Percentiles rank a stretch among this genome's conserved stretches.
phyloP scores from a whole-genome alignment of 139 green algal species.

The Pedinophyceae sp. region DNA sequence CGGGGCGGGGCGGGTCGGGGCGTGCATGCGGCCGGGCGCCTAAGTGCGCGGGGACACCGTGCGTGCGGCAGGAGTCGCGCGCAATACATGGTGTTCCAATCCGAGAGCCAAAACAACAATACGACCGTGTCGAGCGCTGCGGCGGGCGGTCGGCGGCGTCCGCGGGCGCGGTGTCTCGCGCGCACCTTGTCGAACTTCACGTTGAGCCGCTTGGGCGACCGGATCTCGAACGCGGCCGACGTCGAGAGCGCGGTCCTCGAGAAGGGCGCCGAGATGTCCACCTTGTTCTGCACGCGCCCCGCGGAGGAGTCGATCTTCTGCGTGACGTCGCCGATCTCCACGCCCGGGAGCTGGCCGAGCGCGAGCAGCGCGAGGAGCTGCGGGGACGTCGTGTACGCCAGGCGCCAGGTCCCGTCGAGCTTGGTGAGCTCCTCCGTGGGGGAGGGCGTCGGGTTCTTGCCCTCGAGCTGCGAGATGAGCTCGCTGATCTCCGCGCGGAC shows the following conservation, averaged over 20 bases:
- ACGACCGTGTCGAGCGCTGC: constrained; percentile 7
- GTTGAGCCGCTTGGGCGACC: constrained; percentile 59
- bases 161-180: constrained; percentile 22
- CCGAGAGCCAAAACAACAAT: constrained; percentile 1
- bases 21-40: too few relatives aligned
- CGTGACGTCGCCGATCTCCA: constrained; percentile 67
- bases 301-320: constrained; percentile 54
- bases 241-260: constrained; percentile 33
- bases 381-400: constrained; percentile 77
- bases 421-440: constrained; percentile 34
- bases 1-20: too few relatives aligned
- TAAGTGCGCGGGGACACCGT: too few relatives aligned
- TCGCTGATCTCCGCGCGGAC: constrained; percentile 69
- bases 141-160: constrained; percentile 11
- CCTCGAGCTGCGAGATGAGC: constrained; percentile 83
- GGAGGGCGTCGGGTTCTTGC: constrained; percentile 57
- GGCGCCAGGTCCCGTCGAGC: constrained; percentile 60
- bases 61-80: constrained; percentile 8
- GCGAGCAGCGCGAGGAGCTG: constrained; percentile 67
- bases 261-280: constrained; percentile 39
- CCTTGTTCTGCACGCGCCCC: constrained; percentile 56
- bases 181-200: constrained; percentile 33
- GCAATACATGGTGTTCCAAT: constrained; percentile 9
- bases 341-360: constrained; percentile 49
- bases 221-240: constrained; percentile 56